A percentile compares a stretch with the other conserved stretches of the same genome.
phyloP scores from a whole-genome alignment of 1,284 basidiomycete genomes.

The Cryptococcus jaspeensis region DNA sequence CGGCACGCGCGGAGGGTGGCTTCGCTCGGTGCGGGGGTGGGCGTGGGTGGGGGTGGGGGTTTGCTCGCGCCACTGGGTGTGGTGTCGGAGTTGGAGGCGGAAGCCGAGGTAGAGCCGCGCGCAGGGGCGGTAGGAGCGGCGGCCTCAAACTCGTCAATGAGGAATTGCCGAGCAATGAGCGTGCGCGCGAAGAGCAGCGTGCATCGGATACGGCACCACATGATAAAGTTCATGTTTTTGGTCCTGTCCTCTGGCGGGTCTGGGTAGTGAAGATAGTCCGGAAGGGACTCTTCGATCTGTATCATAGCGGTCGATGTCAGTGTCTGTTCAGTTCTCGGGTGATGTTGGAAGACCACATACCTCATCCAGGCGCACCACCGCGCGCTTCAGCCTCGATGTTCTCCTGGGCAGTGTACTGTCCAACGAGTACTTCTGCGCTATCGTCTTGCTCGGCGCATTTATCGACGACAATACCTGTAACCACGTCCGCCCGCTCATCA shows the following conservation, averaged over 20 bases:
- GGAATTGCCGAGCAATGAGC: conserved; percentile 10
- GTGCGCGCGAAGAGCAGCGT: conserved; percentile 13
- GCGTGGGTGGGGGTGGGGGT: no score
- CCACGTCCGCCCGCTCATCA: background rate
- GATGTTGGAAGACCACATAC: background rate
- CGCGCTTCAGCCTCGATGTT: conserved; percentile 3
- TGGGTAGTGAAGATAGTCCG: conserved; percentile 4
- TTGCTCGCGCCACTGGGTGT: no score
- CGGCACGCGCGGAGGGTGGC: conserved; percentile 6
- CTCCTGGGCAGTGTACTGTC: background rate
- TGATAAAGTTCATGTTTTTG: conserved; percentile 5
- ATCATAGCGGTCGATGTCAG: background rate
- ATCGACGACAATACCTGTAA: conserved; percentile 9
- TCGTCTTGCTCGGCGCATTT: conserved; percentile 10
- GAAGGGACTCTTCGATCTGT: conserved; percentile 12
- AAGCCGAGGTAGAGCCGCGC: no score
- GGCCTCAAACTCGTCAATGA: conserved; percentile 14
- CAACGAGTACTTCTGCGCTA: conserved; percentile 7
- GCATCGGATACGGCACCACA: conserved; percentile 5
- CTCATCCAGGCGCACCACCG: conserved; percentile 8
- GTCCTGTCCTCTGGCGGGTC: background rate
- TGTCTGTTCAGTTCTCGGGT: background rate
- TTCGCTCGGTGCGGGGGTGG: conserved; percentile 2
- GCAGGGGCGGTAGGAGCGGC: background rate
- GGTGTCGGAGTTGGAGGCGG: no score